Base-by-base conservation (phyloP, 2,329 filamentous ascomycete genomes). In the Colletotrichum liaoningense region DNA sequence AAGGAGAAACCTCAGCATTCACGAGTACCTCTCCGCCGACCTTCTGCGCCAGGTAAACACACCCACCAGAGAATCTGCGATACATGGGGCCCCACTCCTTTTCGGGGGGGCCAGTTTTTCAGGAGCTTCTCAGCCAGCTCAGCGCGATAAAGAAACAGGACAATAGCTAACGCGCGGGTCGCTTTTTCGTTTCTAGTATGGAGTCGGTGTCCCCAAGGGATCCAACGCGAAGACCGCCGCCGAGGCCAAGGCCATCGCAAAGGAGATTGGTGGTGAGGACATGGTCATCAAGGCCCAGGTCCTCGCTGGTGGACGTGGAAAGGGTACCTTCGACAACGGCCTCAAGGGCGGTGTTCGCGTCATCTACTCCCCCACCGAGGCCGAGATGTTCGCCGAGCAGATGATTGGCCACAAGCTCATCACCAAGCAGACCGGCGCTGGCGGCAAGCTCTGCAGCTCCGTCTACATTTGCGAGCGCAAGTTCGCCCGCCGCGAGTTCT, bases 251-350 rank as follows among this genome's bases (percentile, higher is more conserved):
- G 88, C 91, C 79, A 91, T 98, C 81, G 97, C 97, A 72, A 95
- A 96, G 88, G 88, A 92, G 77, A 97, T 99, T 81, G 94, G 95
- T 88, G 93, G 90, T 80, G 96, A 97, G 83, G 97, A 99, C 85
- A 96, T 98, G 92, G 97, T 99, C 79, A 98, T 99, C 91, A 99
- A 99, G 91, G 97, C 97, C 75, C 97, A 99, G 89, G 97, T 99
- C 75, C 93, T 99, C 76, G 97, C 97, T 76, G 97, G 97, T 86
- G 97, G 97, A 77, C 94, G 97, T 88, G 97, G 97, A 87, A 99
- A 99, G 90, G 97, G 97, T 79, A 93, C 92, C 79, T 99, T 99
- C 83, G 95, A 98, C 88, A 98, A 98, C 86, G 97, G 97, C 80
- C 93, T 99, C 84, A 99, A 99, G 90, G 97, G 97, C 81, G 97